Evolutionary conservation across 2,329 filamentous ascomycete genomes (phyloP).

Genomic region (Pseudogymnoascus sp.): DNA sequence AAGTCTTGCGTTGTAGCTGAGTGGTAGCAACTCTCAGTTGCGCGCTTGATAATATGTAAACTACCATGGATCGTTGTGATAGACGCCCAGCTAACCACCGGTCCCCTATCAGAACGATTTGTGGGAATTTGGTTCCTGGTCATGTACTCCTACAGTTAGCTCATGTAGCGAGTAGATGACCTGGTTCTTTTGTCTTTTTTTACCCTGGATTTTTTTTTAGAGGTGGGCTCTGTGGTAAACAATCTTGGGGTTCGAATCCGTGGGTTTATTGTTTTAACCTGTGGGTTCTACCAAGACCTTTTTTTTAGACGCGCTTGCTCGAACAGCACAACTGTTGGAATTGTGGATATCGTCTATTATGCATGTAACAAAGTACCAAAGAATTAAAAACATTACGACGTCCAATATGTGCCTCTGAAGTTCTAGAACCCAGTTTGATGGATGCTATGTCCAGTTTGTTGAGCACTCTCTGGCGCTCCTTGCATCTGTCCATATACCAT

Average conservation of each 20-base stretch:
- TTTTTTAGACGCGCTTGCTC: background rate
- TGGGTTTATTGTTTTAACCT: background rate
- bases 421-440: background rate
- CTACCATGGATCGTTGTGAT: background rate
- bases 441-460: conserved; percentile 1
- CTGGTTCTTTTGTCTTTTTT: background rate
- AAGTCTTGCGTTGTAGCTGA: background rate
- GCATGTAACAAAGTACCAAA: background rate
- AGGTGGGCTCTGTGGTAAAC: background rate
- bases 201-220: background rate
- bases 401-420: background rate
- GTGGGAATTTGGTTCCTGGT: background rate
- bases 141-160: background rate
- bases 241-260: background rate
- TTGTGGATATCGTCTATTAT: conserved; percentile 1
- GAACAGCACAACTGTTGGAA: background rate
- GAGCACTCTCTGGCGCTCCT: background rate
- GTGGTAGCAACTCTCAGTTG: background rate
- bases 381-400: background rate
- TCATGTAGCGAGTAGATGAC: background rate
- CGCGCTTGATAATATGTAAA: background rate
- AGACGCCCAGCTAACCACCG: background rate
- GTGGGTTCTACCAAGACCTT: background rate
- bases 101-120: background rate
- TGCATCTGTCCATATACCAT: conserved; percentile 5